Percentiles rank a stretch among this genome's conserved stretches.
Conservation (phyloP, 202 grass and related monocot species). For the Setaria viridis region DNA sequence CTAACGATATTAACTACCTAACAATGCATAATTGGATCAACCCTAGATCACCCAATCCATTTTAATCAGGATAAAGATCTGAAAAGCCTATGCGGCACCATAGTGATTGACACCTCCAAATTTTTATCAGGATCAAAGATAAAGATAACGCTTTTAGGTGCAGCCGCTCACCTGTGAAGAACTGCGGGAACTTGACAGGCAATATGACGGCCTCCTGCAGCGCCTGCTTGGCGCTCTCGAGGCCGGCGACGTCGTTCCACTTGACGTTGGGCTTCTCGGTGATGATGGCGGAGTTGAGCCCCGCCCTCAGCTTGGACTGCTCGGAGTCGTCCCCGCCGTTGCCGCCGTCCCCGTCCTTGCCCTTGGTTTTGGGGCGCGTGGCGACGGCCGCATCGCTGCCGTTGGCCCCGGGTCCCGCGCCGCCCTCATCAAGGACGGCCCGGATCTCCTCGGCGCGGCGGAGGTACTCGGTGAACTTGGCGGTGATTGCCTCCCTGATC, state of each 20-base stretch:
- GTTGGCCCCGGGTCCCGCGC: conserved; percentile 59
- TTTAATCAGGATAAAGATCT: conserved; percentile 26
- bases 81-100: not conserved
- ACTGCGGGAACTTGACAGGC: conserved; percentile 96
- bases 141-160: not conserved
- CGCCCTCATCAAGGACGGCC: conserved; percentile 86
- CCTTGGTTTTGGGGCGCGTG: conserved; percentile 90
- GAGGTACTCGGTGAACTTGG: conserved; percentile 98
- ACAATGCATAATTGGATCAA: not conserved
- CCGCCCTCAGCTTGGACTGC: conserved; percentile 87
- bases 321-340: conserved; percentile 85
- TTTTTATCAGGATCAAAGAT: not conserved
- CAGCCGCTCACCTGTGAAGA: conserved; percentile 77
- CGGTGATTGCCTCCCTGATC: conserved; percentile 97
- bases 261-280: conserved; percentile 97
- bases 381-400: conserved; percentile 78
- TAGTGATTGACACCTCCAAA: not conserved
- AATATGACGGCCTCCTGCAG: conserved; percentile 95
- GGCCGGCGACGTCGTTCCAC: conserved; percentile 96
- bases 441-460: conserved; percentile 99
- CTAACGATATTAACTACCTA: not conserved
- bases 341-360: conserved; percentile 82
- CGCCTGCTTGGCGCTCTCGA: conserved; percentile 92
- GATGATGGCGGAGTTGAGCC: conserved; percentile 93
- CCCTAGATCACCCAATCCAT: not conserved